These are phyloP conservation scores for Aureobasidium sp. DNA, from an alignment of 2,329 filamentous ascomycete genomes.

Conservation along the genomic window DNA sequence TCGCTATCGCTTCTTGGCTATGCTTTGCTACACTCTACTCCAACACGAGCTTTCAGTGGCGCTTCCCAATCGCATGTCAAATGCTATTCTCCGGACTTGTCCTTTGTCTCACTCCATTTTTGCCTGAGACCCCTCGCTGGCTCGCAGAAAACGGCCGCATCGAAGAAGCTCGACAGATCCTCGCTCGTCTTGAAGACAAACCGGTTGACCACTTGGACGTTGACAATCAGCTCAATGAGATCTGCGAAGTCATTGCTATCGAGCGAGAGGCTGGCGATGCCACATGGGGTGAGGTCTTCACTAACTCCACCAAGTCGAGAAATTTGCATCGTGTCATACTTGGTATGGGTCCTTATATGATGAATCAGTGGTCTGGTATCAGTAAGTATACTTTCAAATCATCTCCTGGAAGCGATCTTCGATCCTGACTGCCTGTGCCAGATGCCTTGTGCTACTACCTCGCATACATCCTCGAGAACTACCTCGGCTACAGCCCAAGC, in stretches of 20 bases:
- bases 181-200: conserved; percentile 47
- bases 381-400: conserved; percentile 6
- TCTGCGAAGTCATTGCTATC: conserved; percentile 30
- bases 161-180: conserved; percentile 43
- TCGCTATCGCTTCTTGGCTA: conserved; percentile 32
- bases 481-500: conserved; percentile 19
- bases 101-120: conserved; percentile 36
- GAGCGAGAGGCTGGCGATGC: conserved; percentile 30
- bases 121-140: conserved; percentile 40
- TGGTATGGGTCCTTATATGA: conserved; percentile 29
- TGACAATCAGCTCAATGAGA: conserved; percentile 21
- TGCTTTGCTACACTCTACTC: conserved; percentile 43
- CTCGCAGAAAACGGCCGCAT: conserved; percentile 39
- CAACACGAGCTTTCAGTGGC: conserved; percentile 44
- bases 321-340: conserved; percentile 27
- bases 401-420: not conserved
- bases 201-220: conserved; percentile 34
- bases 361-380: conserved; percentile 21
- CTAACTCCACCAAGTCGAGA: conserved; percentile 26
- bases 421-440: conserved; percentile 22
- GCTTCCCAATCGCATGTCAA: conserved; percentile 50
- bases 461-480: conserved; percentile 42
- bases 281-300: conserved; percentile 32
- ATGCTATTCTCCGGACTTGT: conserved; percentile 46
- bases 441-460: conserved; percentile 41